Evolutionary conservation across 2,329 filamentous ascomycete genomes (phyloP), one percentile per base, ranked within the genome.

Genomic region (Penicillium rolfsii): DNA sequence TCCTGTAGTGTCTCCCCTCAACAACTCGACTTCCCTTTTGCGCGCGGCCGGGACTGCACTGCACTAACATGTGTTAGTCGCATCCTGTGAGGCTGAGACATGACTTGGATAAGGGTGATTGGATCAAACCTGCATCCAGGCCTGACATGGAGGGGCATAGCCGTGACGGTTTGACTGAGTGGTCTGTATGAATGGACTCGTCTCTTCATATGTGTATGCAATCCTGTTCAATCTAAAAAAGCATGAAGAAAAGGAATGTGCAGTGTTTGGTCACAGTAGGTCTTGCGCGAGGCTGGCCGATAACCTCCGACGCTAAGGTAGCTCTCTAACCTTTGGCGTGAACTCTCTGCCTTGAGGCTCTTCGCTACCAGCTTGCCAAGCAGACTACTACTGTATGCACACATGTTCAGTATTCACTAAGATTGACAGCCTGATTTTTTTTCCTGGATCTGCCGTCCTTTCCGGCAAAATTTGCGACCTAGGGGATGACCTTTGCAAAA

Each of bases 341-440:
- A 14, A 22, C 30, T 50, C 30, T 50, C 48, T 50, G 48, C 48
- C 48, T 33, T 50, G 48, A 28, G 48, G 48, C 48, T 50, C 48
- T 50, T 50, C 1, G 48, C 7, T 48, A 26, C 26, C 14, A 30
- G 9, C 16, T 28, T 26, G 43, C 24, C 22, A 8, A 46, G 43
- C 16, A 46, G 14, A 16, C 16, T 14, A 45, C 8, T 46, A n/a
- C 11, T 46, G 43, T 26, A 46, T 12, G 14, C 11, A 4, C 30
- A 33, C 14, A 16, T 36, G 4, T 9, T 5, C 5, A 36, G 19
- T 22, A 36, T 36, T 35, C 19, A 24, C 14, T 14, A 33, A 33
- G 9, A 33, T 33, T 11, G 9, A 33, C 30, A 33, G 30, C 22
- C 22, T 14, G 22, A 16, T 40, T 40, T 2, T 22, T 19, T 22